Evolutionary conservation across 108 stramenopile species (phyloP), one percentile per base, ranked within the genome.

Genomic region (Conticribra weissflogii): DNA sequence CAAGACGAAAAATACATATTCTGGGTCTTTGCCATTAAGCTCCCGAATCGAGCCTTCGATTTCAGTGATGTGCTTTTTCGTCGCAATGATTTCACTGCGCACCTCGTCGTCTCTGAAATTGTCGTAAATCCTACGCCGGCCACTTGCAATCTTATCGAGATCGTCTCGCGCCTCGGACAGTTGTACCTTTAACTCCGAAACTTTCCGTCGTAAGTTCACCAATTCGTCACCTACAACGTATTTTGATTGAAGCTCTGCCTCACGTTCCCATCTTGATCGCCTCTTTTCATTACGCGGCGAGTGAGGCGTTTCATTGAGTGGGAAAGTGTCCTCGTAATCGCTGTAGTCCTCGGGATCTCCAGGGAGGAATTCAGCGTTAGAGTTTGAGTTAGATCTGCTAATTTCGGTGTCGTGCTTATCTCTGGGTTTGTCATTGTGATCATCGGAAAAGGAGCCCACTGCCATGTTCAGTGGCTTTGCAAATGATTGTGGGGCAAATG

Each of bases 11-110:
- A 88, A 92, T 25, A 87, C 71, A 65, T 79, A 88, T 54, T 92
- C 91, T 28, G 91, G 81, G 79, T 92, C 91, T 16, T 80, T 69
- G 46, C 78, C 71, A 32, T 88, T 84, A 19, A 77, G 71, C 30
- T 74, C 57, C 41, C 73, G 59, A 7, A 89, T 78, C 12, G 74
- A 46, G 24, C 47, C 45, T 48, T 89, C 85, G 1, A 89, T 59
- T 33, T 85, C 75, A 12, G 47, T 63, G 15, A 83, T 59, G 3
- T 68, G 83, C 24, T 28, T 17, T 18, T 46, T 23, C 15, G 46
- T 44, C 23, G 29, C 63, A 27, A 59, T 19, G 15, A 36, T 29
- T 22, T 58, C 68, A 31, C 65, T 22, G 0, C 34, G 12, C 19
- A 17, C 41, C 41, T 3, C 23, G 36, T 34, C 36, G 8, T 41